A percentile compares a stretch with the other conserved stretches of the same genome.
phyloP scores from a whole-genome alignment of 306 rosid genomes.

The Gastrolobium villosum region DNA sequence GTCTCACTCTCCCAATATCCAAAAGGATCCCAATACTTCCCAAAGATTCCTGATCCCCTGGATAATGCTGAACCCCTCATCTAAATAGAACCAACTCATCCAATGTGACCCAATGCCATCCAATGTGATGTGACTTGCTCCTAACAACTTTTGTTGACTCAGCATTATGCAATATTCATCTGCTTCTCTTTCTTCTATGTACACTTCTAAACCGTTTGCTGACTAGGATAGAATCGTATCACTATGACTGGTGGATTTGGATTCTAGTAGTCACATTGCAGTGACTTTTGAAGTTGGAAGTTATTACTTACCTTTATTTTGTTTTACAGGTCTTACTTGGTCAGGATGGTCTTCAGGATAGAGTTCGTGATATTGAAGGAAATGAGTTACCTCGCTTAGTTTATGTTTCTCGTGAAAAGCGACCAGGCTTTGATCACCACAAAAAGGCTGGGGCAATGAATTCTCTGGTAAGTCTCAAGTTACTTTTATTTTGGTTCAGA shows the following conservation, averaged over 20 bases:
- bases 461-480: conserved; percentile 61
- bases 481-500: not conserved
- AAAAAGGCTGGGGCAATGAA: conserved; percentile 93
- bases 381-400: conserved; percentile 74
- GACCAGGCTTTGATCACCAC: conserved; percentile 85
- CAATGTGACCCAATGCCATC: too few species aligned
- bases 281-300: conserved; percentile 17
- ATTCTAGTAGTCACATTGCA: conserved; percentile 14
- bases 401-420: conserved; percentile 88
- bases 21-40: too few species aligned
- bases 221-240: too few species aligned
- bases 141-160: too few species aligned
- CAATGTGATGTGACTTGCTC: too few species aligned
- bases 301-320: not conserved
- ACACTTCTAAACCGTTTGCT: too few species aligned
- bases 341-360: conserved; percentile 67
- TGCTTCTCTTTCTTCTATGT: too few species aligned
- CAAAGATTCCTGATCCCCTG: too few species aligned
- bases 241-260: not conserved
- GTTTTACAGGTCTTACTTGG: conserved; percentile 75
- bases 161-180: too few species aligned
- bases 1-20: too few species aligned
- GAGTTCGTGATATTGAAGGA: conserved; percentile 75
- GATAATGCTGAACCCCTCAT: too few species aligned
- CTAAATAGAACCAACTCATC: too few species aligned